Evolutionary conservation across 2,329 filamentous ascomycete species (phyloP).

Genomic region (Achaetomium macrosporum): DNA sequence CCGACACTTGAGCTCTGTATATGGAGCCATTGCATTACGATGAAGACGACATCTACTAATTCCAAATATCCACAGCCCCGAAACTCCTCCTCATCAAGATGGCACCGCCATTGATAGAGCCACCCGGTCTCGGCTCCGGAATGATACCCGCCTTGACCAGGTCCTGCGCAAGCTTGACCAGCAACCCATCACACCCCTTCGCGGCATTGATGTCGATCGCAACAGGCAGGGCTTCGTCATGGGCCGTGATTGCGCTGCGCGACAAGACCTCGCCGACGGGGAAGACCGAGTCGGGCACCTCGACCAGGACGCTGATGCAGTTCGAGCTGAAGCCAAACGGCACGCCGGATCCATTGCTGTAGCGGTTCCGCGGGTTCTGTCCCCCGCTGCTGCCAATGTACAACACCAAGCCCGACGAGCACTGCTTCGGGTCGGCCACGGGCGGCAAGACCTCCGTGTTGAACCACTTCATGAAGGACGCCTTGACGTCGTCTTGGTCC

Average conservation of each 20-base stretch:
- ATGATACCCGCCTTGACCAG: slow-evolving; percentile 45
- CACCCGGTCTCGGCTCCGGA: slow-evolving; percentile 31
- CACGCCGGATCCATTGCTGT: slow-evolving; percentile 36
- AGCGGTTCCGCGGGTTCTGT: slow-evolving; percentile 30
- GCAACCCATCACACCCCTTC: slow-evolving; percentile 54
- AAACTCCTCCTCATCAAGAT: no score
- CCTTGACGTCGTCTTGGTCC: slow-evolving; percentile 44
- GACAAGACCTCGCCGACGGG: slow-evolving; percentile 37
- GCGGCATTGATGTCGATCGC: slow-evolving; percentile 52
- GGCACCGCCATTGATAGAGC: no score
- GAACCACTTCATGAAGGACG: slow-evolving; percentile 42
- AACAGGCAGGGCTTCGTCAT: slow-evolving; percentile 49
- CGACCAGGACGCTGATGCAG: slow-evolving; percentile 32
- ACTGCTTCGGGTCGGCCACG: slow-evolving; percentile 33
- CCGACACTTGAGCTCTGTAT: no score
- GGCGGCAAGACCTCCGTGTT: slow-evolving; percentile 39
- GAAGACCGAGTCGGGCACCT: slow-evolving; percentile 37
- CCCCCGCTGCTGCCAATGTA: slow-evolving; percentile 35
- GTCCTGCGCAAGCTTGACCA: slow-evolving; percentile 48
- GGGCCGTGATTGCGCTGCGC: slow-evolving; percentile 36
- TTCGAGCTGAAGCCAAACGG: slow-evolving; percentile 41
- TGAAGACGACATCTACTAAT: no score
- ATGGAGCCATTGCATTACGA: no score
- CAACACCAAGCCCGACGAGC: slow-evolving; percentile 44
- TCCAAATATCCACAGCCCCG: no score